Base-by-base conservation (phyloP, 2,329 filamentous ascomycete species). In the Calonectria montana region DNA sequence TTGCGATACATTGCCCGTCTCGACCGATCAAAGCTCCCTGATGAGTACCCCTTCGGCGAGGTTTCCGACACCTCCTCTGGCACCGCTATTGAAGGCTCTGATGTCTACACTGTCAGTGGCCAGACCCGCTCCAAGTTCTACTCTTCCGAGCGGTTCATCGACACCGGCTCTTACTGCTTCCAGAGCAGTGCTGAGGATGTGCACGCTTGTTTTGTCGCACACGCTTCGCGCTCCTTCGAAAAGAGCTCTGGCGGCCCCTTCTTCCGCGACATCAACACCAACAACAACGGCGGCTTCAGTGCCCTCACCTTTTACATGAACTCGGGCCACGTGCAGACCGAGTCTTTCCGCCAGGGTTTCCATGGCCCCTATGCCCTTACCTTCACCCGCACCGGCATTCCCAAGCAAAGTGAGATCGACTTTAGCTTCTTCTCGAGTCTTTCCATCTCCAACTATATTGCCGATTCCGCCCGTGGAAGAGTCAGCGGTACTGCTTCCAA, bases 121-220 rank as follows among this genome's bases (percentile, higher is more conserved):
- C 84, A 93, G 80, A 93, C 91, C 0, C 88, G 91, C 45, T 91
- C 89, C 82, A 94, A 94, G 81, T 94, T 93, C 84, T 94, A 92
- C 83, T 92, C 90, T 2, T 91, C 89, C 70, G 86, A 92, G 73
- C 87, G 91, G n/a, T 93, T 92, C 82, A 93, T 94, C 78, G 92
- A 94, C 79, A 91, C 92, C 76, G 84, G 89, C 53, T 86, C 88
- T 29, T 91, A 92, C 79, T 93, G 91, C 81, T 89, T 91, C 43
- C 87, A 87, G 70, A 88, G 88, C 71, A 82, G 80, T 35, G 77
- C 79, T 66, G 81, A 83, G 61, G 76, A 82, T 29, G 86, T 89
- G 43, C 89, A 91, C 74, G 91, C 90, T 13, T 93, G 91, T 81
- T 89, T 93, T 81, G 83, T 92, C 41, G 69, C 77, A 4, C 66